Conservation (phyloP, 2,329 filamentous ascomycete species). For the Fusarium armeniacum region DNA sequence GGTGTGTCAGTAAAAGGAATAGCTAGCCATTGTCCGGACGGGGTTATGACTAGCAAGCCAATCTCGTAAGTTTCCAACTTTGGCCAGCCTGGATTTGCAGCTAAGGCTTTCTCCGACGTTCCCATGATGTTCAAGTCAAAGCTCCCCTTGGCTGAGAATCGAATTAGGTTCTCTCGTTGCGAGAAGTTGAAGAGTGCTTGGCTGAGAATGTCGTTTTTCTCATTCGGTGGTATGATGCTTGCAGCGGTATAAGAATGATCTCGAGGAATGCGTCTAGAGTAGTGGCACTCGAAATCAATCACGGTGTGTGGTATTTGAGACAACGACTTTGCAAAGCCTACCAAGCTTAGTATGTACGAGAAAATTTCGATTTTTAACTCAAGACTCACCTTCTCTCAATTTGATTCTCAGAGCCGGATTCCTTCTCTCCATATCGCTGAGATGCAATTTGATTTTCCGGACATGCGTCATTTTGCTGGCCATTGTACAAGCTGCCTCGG, state of each 20-base stretch:
- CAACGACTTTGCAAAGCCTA: background rate
- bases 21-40: conserved; percentile 20
- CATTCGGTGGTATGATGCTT: conserved; percentile 4
- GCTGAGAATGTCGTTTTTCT: conserved; percentile 5
- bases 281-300: conserved; percentile 14
- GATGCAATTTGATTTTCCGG: conserved; percentile 11
- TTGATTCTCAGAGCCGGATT: background rate
- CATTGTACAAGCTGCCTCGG: conserved; percentile 1
- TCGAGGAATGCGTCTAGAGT: conserved; percentile 9
- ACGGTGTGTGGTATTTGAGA: background rate
- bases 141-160: conserved; percentile 11
- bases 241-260: background rate
- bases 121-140: conserved; percentile 16
- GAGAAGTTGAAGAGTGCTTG: conserved; percentile 25
- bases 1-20: background rate
- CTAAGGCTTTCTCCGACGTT: background rate
- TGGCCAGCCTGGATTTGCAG: background rate
- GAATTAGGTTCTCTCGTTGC: background rate
- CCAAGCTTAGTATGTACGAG: accelerated
- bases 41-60: conserved; percentile 11
- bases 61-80: conserved; percentile 19
- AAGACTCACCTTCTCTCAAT: conserved; percentile 6
- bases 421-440: conserved; percentile 18
- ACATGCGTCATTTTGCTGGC: conserved; percentile 17
- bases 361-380: accelerated